Evolutionary conservation across 305 asterid species (phyloP).

Genomic region (Rubia balearica): DNA sequence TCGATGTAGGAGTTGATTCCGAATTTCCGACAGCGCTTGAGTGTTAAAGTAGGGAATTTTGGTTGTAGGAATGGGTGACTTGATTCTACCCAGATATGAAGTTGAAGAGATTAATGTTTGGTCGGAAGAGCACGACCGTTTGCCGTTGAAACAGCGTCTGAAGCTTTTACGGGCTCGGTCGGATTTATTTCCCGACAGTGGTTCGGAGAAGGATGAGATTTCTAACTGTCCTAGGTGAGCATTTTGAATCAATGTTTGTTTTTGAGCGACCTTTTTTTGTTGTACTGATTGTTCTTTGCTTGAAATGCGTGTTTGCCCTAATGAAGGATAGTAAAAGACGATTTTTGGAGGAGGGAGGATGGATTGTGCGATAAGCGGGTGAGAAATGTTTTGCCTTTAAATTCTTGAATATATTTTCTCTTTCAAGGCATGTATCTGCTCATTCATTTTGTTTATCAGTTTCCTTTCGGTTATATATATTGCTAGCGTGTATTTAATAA

Average conservation of each 20-base stretch:
- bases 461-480: background rate
- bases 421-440: background rate
- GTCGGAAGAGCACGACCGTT: slow-evolving; percentile 42
- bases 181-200: slow-evolving; percentile 9
- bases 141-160: slow-evolving; percentile 61
- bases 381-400: slow-evolving; percentile 1
- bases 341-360: slow-evolving; percentile 21
- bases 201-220: background rate
- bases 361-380: slow-evolving; percentile 34
- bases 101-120: slow-evolving; percentile 11
- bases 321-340: slow-evolving; percentile 30
- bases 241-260: background rate
- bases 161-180: slow-evolving; percentile 40
- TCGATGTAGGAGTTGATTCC: background rate
- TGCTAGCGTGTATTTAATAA: background rate
- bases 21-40: background rate
- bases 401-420: slow-evolving; percentile 3
- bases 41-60: background rate
- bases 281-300: background rate
- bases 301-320: slow-evolving; percentile 3
- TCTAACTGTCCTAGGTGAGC: slow-evolving; percentile 21
- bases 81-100: background rate
- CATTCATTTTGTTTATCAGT: background rate
- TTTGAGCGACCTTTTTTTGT: background rate
- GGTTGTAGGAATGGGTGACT: slow-evolving; percentile 6